These are phyloP conservation scores for Macrolepiota fuliginosa DNA, from an alignment of 768 basidiomycete species.

Conservation along the genomic window DNA sequence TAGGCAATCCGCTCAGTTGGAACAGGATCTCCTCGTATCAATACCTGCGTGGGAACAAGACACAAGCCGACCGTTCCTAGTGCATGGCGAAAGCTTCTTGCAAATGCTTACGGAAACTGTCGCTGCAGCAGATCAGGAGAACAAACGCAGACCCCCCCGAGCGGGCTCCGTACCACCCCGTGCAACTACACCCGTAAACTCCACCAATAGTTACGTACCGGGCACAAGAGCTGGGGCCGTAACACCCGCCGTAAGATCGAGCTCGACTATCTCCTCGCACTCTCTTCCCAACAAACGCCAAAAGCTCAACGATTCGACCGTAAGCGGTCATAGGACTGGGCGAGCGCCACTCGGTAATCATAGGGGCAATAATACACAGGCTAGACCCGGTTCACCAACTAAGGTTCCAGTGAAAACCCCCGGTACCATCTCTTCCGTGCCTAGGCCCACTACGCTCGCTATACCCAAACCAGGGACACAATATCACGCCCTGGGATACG, in stretches of 20 bases:
- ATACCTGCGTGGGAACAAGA: conserved; percentile 88
- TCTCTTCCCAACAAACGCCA: conserved; percentile 65
- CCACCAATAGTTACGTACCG: conserved; percentile 34
- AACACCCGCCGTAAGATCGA: conserved; percentile 63
- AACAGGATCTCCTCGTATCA: conserved; percentile 75
- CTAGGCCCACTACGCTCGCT: conserved; percentile 36
- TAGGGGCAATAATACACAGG: conserved; percentile 24
- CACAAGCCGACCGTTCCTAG: conserved; percentile 71
- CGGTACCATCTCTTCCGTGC: conserved; percentile 27
- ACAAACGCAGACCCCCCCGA: conserved; percentile 54
- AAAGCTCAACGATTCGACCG: conserved; percentile 43
- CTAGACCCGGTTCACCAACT: conserved; percentile 38
- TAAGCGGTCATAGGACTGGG: conserved; percentile 16
- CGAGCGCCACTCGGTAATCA: conserved; percentile 41
- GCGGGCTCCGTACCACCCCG: conserved; percentile 62
- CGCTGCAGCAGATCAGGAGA: conserved; percentile 78
- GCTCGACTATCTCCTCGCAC: conserved; percentile 41
- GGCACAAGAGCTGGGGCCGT: conserved; percentile 39
- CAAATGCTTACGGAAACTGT: conserved; percentile 73
- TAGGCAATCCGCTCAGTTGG: conserved; percentile 53
- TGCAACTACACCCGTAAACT: conserved; percentile 53
- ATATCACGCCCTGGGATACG: conserved; percentile 57
- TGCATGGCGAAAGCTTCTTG: conserved; percentile 80
- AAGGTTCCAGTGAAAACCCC: conserved; percentile 44
- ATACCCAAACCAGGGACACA: conserved; percentile 51